A percentile compares a stretch with the other conserved stretches of the same genome.
These are phyloP conservation scores for Garcia nutans DNA, from an alignment of 345 rosid genomes.

Conservation along the genomic window DNA sequence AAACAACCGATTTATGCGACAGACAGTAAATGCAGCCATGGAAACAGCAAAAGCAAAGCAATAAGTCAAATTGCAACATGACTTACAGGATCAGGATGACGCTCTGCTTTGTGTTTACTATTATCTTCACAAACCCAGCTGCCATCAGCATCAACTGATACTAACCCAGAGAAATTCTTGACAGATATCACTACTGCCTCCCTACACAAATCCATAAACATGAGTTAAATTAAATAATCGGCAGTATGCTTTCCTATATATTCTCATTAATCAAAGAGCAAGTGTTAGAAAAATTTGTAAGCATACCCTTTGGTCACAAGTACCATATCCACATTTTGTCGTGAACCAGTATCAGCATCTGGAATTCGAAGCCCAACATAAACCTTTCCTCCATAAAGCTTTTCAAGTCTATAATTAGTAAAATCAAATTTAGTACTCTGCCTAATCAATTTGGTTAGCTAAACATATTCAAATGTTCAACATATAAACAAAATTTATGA, in stretches of 20 bases:
- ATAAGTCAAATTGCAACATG: neutral
- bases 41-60: neutral
- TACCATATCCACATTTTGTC: slow-evolving; percentile 66
- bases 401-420: slow-evolving; percentile 55
- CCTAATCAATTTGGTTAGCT: too few species aligned
- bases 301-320: slow-evolving; percentile 63
- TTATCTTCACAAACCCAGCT: slow-evolving; percentile 71
- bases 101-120: slow-evolving; percentile 40
- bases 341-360: slow-evolving; percentile 75
- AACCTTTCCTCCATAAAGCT: slow-evolving; percentile 79
- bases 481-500: too few species aligned
- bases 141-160: slow-evolving; percentile 60
- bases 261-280: neutral
- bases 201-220: slow-evolving; percentile 34
- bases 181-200: slow-evolving; percentile 73
- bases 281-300: neutral
- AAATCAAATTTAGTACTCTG: too few species aligned
- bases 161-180: slow-evolving; percentile 68
- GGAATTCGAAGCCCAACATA: slow-evolving; percentile 90
- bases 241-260: neutral
- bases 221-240: neutral
- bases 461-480: too few species aligned
- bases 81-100: slow-evolving; percentile 72
- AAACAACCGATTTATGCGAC: neutral
- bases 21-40: neutral